Base-by-base conservation (phyloP, 441 rosid species). In the Adansonia madagascariensis region DNA sequence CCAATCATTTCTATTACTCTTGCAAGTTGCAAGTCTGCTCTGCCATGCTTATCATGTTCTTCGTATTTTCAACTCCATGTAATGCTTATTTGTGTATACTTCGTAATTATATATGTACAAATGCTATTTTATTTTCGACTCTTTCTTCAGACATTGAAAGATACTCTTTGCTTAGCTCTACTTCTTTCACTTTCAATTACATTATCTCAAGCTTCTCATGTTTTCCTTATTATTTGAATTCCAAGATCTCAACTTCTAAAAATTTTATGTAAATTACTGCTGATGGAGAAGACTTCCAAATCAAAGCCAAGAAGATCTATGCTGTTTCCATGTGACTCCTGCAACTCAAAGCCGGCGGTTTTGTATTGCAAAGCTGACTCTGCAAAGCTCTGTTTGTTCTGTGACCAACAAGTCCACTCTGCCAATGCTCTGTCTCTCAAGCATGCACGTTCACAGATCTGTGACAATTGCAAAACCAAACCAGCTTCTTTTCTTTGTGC, bases 401-500 rank as follows among this genome's bases (percentile, higher is more conserved):
- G 92, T 31, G 90, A 89, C 75, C 85, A 64, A 20, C 83, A 74
- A 56, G 85, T 87, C 31, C 92, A 87, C 76, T 79, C 88, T n/a
- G 86, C 90, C 2, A 89, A 89, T 83, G 55, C 82, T 57, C 78
- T 87, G 43, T 89, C 90, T 61, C 77, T 83, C 46, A 87, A 81
- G 79, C 89, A 88, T 71, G 4, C 59, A 4, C 84, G 89, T 53
- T 82, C 88, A 12, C 88, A 77, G 84, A 82, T 83, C 81, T 86
- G 91, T 62, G 84, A 84, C 50, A 78, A 60, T 63, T 86, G 91
- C 78, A 61, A 68, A 31, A 39, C 82, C 63, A 80, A 81, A 62
- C 77, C 86, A 0, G 86, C 84, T 67, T 73, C 84, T 39, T 24
- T 75, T 72, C 81, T 78, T 31, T 79, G 87, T 78, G 75, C 76